These are phyloP conservation scores for Phialocephala subalpina DNA, from an alignment of 2,329 filamentous ascomycete species.

Conservation along the genomic window DNA sequence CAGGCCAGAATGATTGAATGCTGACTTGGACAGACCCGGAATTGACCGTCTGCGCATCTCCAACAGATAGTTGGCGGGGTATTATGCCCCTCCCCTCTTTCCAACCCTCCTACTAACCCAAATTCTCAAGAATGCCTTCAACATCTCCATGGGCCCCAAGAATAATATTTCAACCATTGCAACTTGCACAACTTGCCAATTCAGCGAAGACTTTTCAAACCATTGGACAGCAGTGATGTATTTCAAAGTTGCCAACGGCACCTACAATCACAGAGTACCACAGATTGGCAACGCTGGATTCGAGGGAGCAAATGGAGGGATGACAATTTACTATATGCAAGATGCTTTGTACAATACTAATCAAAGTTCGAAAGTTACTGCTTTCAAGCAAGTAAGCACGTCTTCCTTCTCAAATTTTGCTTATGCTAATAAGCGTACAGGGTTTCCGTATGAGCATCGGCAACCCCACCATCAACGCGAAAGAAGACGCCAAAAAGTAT, in stretches of 20 bases:
- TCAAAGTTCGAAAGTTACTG: constrained; percentile 49
- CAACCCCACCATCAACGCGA: constrained; percentile 46
- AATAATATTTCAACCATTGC: constrained; percentile 39
- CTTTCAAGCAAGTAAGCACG: constrained; percentile 45
- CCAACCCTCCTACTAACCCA: not conserved
- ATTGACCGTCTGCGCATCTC: constrained; percentile 28
- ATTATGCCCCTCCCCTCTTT: not conserved
- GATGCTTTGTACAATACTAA: constrained; percentile 39
- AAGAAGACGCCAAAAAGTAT: constrained; percentile 47
- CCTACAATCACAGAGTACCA: constrained; percentile 43
- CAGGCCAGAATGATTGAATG: not conserved
- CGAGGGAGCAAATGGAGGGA: constrained; percentile 45
- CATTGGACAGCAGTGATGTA: constrained; percentile 46
- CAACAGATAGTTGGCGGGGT: constrained; percentile 35
- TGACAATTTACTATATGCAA: constrained; percentile 49
- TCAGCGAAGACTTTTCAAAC: constrained; percentile 47
- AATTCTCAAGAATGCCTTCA: constrained; percentile 51
- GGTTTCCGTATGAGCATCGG: constrained; percentile 56
- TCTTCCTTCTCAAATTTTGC: not conserved
- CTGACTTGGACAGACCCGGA: constrained; percentile 21
- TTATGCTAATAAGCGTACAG: constrained; percentile 26
- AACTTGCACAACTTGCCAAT: constrained; percentile 45
- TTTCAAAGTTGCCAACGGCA: constrained; percentile 43
- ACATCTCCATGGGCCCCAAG: constrained; percentile 47
- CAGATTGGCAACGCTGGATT: constrained; percentile 46